phyloP scores from a whole-genome alignment of 371 early-diverging fungal genomes.

The Rozella allomycis region DNA sequence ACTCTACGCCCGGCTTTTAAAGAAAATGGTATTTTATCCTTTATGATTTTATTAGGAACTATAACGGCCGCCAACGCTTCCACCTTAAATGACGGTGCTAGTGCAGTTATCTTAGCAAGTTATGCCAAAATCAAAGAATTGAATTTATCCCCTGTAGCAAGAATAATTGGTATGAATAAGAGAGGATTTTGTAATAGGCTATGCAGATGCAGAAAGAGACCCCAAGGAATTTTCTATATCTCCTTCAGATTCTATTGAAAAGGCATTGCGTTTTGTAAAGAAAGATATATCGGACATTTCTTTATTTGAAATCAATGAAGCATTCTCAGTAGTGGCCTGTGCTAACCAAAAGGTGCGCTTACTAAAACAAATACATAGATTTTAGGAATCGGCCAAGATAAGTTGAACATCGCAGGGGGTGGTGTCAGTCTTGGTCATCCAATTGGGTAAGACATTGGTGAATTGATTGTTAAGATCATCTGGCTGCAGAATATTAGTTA shows the following conservation, averaged over 20 bases:
- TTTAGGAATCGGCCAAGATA: slow-evolving; percentile 39
- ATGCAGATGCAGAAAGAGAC: slow-evolving; percentile 53
- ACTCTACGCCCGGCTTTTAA: slow-evolving; percentile 75
- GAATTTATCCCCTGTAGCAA: too few relatives aligned
- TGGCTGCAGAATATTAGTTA: slow-evolving; percentile 77
- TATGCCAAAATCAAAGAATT: too few relatives aligned
- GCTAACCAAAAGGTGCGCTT: slow-evolving; percentile 75
- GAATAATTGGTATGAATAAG: too few relatives aligned
- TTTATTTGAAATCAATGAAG: slow-evolving; percentile 90
- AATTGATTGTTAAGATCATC: too few relatives aligned
- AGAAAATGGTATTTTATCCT: too few relatives aligned
- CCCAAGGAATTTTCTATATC: slow-evolving; percentile 80
- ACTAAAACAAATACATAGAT: too few relatives aligned
- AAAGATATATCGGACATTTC: slow-evolving; percentile 54
- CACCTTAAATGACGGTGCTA: slow-evolving; percentile 81
- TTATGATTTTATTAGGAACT: too few relatives aligned
- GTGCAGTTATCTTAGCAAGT: too few relatives aligned
- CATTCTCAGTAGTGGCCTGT: slow-evolving; percentile 82
- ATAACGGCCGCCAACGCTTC: slow-evolving; percentile 92
- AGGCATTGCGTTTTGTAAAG: slow-evolving; percentile 60
- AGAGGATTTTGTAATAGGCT: too few relatives aligned
- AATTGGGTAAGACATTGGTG: too few relatives aligned
- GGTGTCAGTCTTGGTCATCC: slow-evolving; percentile 96
- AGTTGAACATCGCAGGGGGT: slow-evolving; percentile 83
- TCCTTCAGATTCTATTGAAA: slow-evolving; percentile 74